Evolutionary conservation across 148 eudicot species (phyloP).

Genomic region (Chenopodium formosanum): DNA sequence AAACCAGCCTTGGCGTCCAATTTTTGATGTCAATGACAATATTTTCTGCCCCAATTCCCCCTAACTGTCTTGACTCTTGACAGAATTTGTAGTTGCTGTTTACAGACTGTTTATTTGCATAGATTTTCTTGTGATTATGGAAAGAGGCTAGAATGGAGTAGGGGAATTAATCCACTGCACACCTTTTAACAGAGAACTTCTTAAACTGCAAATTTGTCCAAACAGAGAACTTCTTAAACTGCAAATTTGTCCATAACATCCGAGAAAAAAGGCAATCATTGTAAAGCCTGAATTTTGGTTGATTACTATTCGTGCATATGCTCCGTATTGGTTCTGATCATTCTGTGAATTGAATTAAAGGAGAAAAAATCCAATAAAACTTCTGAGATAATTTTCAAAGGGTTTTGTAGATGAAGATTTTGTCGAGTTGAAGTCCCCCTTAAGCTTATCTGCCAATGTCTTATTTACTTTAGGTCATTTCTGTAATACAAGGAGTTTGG

Average conservation of each 20-base stretch:
- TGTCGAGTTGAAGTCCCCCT: not conserved
- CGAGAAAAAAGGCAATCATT: not conserved
- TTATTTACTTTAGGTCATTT: not conserved
- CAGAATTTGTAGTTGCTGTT: not conserved
- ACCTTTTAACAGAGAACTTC: not conserved
- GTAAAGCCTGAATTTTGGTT: not conserved
- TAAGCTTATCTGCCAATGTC: not conserved
- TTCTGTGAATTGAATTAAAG: too few relatives aligned
- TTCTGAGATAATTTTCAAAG: too few relatives aligned
- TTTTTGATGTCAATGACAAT: not conserved
- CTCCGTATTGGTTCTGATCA: too few relatives aligned
- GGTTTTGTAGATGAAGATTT: not conserved
- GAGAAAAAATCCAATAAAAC: too few relatives aligned
- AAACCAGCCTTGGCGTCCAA: not conserved
- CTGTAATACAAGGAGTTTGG: not conserved
- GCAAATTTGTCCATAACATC: not conserved
- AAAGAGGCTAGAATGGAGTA: not conserved
- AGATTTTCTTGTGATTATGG: not conserved
- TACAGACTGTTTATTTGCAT: not conserved
- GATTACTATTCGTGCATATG: too few relatives aligned
- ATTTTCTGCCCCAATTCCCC: not conserved
- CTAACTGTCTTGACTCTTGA: not conserved
- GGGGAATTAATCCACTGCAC: not conserved
- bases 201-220: not conserved
- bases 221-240: not conserved